A percentile compares a stretch with the other conserved stretches of the same genome.
Conservation (phyloP, 2,329 filamentous ascomycete genomes). For the Neonectria neomacrospora region DNA sequence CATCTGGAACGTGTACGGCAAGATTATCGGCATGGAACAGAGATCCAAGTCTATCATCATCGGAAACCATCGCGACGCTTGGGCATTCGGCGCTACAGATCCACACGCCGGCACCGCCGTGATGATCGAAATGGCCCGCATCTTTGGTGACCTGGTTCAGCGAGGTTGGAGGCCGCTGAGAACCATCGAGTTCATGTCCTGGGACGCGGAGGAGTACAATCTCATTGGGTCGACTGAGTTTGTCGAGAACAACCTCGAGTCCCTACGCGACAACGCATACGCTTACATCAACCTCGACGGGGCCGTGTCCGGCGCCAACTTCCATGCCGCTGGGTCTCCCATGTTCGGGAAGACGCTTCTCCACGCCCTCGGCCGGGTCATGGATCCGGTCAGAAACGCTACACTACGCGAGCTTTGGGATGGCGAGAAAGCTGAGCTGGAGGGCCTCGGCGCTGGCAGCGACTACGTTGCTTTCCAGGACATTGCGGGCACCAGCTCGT, state of each 20-base stretch:
- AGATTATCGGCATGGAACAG: slow-evolving; percentile 86
- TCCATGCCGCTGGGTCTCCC: slow-evolving; percentile 84
- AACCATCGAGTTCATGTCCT: slow-evolving; percentile 97
- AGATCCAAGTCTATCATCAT: slow-evolving; percentile 85
- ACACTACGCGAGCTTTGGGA: slow-evolving; percentile 83
- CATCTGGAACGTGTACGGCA: slow-evolving; percentile 92
- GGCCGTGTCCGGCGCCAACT: slow-evolving; percentile 78
- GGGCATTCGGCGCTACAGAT: slow-evolving; percentile 88
- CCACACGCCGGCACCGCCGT: slow-evolving; percentile 90
- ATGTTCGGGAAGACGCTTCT: slow-evolving; percentile 78
- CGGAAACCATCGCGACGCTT: slow-evolving; percentile 93
- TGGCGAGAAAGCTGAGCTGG: slow-evolving; percentile 67
- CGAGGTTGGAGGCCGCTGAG: slow-evolving; percentile 90
- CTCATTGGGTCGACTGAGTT: slow-evolving; percentile 93
- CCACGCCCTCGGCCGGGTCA: slow-evolving; percentile 78
- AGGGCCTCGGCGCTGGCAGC: slow-evolving; percentile 76
- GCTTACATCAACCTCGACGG: slow-evolving; percentile 94
- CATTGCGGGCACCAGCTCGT: slow-evolving; percentile 86
- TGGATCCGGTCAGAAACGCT: slow-evolving; percentile 76
- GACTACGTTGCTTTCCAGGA: slow-evolving; percentile 94
- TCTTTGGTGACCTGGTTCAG: slow-evolving; percentile 81
- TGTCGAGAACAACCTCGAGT: slow-evolving; percentile 84
- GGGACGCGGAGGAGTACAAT: slow-evolving; percentile 96
- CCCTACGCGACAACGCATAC: slow-evolving; percentile 77
- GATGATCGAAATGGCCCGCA: slow-evolving; percentile 86